Evolutionary conservation across 345 rosid genomes (phyloP).

Genomic region (Ceriops decandra): DNA sequence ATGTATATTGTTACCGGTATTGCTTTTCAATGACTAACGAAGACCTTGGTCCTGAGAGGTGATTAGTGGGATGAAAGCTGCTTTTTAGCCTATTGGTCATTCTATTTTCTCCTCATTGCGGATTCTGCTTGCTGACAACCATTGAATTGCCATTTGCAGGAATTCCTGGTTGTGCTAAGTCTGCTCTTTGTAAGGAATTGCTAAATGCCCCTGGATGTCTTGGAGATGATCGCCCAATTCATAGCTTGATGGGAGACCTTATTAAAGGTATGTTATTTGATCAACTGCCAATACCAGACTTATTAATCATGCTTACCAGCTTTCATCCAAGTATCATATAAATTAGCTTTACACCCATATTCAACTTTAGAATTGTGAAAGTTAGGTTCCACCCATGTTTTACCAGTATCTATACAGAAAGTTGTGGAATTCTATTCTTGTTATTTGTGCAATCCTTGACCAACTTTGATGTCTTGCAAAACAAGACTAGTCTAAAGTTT

Average conservation of each 20-base stretch:
- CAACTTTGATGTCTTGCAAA: no score
- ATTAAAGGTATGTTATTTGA: slow-evolving; percentile 51
- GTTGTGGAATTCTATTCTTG: no score
- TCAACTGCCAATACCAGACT: no score
- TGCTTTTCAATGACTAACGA: neutral
- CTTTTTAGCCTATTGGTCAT: neutral
- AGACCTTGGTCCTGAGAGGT: neutral
- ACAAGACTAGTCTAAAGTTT: no score
- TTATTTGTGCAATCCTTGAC: no score
- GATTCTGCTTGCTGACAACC: neutral
- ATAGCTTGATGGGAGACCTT: slow-evolving; percentile 95
- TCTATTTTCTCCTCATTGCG: neutral
- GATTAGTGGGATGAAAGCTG: neutral
- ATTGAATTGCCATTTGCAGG: slow-evolving; percentile 41
- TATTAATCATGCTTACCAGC: no score
- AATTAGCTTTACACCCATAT: no score
- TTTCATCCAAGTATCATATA: no score
- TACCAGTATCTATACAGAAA: no score
- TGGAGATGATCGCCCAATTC: slow-evolving; percentile 78
- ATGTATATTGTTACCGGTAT: no score
- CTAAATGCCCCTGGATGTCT: slow-evolving; percentile 60
- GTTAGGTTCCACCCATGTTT: no score
- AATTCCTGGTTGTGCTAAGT: slow-evolving; percentile 97
- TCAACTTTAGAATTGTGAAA: no score
- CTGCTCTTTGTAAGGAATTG: slow-evolving; percentile 92